Base-by-base conservation (phyloP, 1,139 yeast species). In the Kurtzmaniella quercitrusa region DNA sequence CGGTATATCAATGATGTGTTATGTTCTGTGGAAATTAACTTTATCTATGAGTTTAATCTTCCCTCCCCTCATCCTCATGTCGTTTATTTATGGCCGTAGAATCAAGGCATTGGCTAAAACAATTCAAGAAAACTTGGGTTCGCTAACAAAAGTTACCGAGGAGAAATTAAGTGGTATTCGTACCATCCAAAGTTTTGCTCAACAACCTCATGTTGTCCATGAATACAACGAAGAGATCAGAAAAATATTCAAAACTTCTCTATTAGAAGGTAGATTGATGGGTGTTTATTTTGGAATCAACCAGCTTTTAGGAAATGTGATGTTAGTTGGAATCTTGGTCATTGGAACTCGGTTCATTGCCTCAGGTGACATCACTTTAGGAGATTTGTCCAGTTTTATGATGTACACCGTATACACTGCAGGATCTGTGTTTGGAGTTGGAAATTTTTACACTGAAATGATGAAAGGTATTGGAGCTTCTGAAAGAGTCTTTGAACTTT, bases 401-500 rank as follows among this genome's bases (percentile, higher is more conserved):
- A 81, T 93, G 77, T 91, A 91, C 63, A 93, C 96, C 0, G 91
- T 90, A 37, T 91, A 88, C 59, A 88, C 97, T 1, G 97, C 97
- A 3, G 75, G 84, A 43, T 87, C 97, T 0, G 87, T 91, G 31
- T 87, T 86, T 61, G 97, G 97, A 1, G 64, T 93, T 37, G 93
- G 96, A 1, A 85, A 85, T 48, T 91, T 91, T 60, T 91, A 90
- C 58, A 85, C 96, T 1, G 98, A 93, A 59, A 68, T 91, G 47
- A 91, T 93, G 95, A 93, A 91, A 66, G 98, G 97, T 41, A 85
- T 91, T 7, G 98, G 98, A 48, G 98, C 98, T 0, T 94, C 97
- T 0, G 86, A 95, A 44, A 75, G 98, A 50, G 69, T 93, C 44
- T 93, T 93, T 66, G 98, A 93, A 63, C 70, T 93, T 41, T 77